A percentile compares a stretch with the other conserved stretches of the same genome.
phyloP scores from a whole-genome alignment of 139 green algal genomes.

The Mesostigma viride region DNA sequence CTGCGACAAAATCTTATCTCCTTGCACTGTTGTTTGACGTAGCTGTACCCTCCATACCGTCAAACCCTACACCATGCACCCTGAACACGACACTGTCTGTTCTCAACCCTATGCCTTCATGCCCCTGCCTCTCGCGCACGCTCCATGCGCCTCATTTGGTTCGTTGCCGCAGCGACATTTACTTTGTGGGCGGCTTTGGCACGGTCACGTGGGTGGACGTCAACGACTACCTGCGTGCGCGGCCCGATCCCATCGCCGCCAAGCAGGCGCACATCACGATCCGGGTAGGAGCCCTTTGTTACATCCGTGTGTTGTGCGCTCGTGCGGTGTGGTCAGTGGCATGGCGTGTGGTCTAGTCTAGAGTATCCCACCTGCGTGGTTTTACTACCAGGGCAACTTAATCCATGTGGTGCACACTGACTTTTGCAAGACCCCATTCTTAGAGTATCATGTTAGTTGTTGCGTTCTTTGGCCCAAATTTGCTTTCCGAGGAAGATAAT shows the following conservation, averaged over 20 bases:
- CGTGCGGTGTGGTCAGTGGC: neutral
- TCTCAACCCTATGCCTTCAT: too few relatives aligned
- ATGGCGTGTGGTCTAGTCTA: neutral
- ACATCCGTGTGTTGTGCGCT: neutral
- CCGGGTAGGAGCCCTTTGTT: constrained; percentile 25
- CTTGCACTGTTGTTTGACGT: too few relatives aligned
- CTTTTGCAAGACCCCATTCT: neutral
- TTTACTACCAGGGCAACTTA: neutral
- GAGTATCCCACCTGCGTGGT: neutral
- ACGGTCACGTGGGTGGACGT: constrained; percentile 85
- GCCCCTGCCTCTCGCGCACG: too few relatives aligned
- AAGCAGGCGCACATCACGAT: constrained; percentile 13
- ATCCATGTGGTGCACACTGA: neutral
- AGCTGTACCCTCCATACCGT: too few relatives aligned
- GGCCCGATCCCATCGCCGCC: constrained; percentile 64
- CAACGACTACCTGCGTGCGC: constrained; percentile 60
- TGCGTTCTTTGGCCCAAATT: too few relatives aligned
- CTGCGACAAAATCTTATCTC: too few relatives aligned
- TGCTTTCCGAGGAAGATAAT: too few relatives aligned
- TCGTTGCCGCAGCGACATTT: constrained; percentile 88
- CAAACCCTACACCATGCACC: too few relatives aligned
- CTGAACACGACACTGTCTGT: too few relatives aligned
- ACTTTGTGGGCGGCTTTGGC: constrained; percentile 95
- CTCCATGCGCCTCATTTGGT: too few relatives aligned
- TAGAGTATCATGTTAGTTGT: neutral